A percentile compares a stretch with the other conserved stretches of the same genome.
Evolutionary conservation across 2,329 filamentous ascomycete genomes (phyloP).

Genomic region (Metarhizium humberi): DNA sequence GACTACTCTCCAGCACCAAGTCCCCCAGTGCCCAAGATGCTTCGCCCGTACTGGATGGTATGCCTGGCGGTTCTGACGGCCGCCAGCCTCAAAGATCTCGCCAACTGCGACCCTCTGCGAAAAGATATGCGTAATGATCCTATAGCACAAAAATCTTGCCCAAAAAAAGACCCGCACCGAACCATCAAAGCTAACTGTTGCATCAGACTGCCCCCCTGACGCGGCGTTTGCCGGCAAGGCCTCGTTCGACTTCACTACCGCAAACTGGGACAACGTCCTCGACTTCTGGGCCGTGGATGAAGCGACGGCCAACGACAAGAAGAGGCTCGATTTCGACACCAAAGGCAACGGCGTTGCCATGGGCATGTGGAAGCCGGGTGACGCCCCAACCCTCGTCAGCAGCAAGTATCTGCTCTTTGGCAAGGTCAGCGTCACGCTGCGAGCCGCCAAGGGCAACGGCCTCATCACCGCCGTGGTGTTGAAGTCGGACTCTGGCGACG

Average conservation of each 20-base stretch:
- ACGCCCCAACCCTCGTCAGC: conserved; percentile 53
- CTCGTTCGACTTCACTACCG: conserved; percentile 53
- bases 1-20: neutral
- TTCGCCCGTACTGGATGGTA: neutral
- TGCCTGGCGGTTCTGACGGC: conserved; percentile 5
- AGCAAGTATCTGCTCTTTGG: conserved; percentile 83
- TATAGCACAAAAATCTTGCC: neutral
- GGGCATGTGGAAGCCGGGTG: conserved; percentile 48
- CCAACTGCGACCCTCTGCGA: conserved; percentile 15
- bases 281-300: conserved; percentile 25
- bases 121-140: conserved; percentile 15
- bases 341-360: conserved; percentile 20
- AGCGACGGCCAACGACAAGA: conserved; percentile 15
- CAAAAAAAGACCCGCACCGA: neutral
- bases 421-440: conserved; percentile 58
- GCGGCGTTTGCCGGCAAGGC: conserved; percentile 51
- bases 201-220: conserved; percentile 47
- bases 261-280: conserved; percentile 33
- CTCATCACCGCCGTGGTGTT: conserved; percentile 71
- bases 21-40: neutral
- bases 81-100: conserved; percentile 13
- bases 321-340: conserved; percentile 16
- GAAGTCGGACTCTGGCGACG: conserved; percentile 69
- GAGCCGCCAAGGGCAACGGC: conserved; percentile 61
- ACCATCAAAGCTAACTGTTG: neutral